Conservation (phyloP, 2,329 filamentous ascomycete species). For the Geosmithia flava region DNA sequence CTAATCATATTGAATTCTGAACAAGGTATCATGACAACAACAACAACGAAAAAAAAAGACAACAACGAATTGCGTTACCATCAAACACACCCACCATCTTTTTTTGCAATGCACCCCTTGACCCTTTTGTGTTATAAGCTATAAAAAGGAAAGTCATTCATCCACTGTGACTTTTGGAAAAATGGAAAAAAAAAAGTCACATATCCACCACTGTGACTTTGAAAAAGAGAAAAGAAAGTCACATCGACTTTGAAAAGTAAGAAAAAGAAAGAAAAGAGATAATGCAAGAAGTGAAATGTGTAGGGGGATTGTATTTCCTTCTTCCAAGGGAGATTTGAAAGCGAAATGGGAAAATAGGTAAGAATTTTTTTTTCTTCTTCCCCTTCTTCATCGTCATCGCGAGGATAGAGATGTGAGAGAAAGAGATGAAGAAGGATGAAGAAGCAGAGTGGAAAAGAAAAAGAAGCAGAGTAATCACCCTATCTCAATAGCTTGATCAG, state of each 20-base stretch:
- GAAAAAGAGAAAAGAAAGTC: background rate
- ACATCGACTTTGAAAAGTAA: background rate
- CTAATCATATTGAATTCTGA: background rate
- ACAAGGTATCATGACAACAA: background rate
- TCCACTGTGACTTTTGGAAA: background rate
- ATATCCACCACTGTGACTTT: too few relatives aligned
- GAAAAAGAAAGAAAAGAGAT: background rate
- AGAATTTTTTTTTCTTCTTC: too few relatives aligned
- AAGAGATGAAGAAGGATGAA: too few relatives aligned
- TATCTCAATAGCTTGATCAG: slow-evolving; percentile 1
- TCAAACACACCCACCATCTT: background rate
- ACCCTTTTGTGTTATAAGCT: too few relatives aligned
- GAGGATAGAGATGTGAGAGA: too few relatives aligned
- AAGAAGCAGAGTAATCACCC: background rate
- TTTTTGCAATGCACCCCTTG: background rate
- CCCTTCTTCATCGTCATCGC: too few relatives aligned
- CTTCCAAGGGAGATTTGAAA: too few relatives aligned
- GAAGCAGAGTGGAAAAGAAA: background rate
- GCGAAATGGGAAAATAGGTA: too few relatives aligned
- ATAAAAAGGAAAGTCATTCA: too few relatives aligned
- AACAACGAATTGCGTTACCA: background rate
- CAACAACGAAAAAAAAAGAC: background rate
- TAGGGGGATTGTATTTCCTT: too few relatives aligned
- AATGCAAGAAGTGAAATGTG: too few relatives aligned
- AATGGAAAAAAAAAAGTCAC: background rate